Evolutionary conservation across 495 filamentous ascomycete species (phyloP), one percentile per base, ranked within the genome.

Genomic region (Hypoxylon fragiforme): DNA sequence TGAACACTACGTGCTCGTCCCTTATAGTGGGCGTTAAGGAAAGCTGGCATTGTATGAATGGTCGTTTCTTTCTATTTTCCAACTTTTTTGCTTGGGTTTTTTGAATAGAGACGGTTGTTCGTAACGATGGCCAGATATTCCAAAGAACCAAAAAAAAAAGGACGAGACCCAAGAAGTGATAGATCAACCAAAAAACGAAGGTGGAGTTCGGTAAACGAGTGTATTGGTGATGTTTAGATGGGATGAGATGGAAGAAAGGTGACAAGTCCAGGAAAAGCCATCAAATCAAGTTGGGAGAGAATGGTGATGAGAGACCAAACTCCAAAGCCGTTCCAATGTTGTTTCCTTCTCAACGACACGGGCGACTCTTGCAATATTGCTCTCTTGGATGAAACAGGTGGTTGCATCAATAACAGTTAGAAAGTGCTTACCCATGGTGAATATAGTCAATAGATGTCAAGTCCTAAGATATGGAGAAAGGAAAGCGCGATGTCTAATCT

Each of bases 361-460:
- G 55, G 55, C 54, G 44, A 60, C 49, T 60, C 54, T 64, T 60
- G 63, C 50, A 63, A 63, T 63, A 54, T 51, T 50, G 60, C 64
- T 62, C 60, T 62, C 62, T 49, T 62, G 55, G 45, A 32, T 54
- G 44, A 66, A 64, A 65, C 63, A 50, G 60, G 49, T 54, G 60
- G 44, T 35, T 63, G 63, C 22, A 63, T 45, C 50, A 57, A 44
- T 44, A 69, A 66, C 35, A 62, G 52, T 63, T 57, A 60, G 67
- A 62, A 66, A 65, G 67, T 60, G 69, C 74, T 77, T 78, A 77
- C 76, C 76, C 74, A 77, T 78, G 68, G 53, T 67, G 50, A 72
- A 73, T 66, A 57, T 45, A 60, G 9, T 65, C 51, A 58, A 66
- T 40, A 50, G 50, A 64, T 63, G 47, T 65, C 54, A 39, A 36